Base-by-base conservation (phyloP, 2,329 filamentous ascomycete species). In the Penicillium sp. region DNA sequence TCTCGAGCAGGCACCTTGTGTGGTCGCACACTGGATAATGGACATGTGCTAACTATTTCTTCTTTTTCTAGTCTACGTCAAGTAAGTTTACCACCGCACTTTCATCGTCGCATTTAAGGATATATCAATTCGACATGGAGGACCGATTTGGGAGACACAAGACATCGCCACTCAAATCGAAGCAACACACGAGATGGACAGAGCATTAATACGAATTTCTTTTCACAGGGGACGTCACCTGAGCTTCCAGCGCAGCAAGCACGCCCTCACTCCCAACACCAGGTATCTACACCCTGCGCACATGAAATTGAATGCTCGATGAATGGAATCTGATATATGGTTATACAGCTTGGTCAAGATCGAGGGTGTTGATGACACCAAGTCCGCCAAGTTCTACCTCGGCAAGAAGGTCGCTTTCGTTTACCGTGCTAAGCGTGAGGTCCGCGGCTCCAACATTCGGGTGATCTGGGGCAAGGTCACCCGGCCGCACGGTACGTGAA, bases 401-500 rank as follows among this genome's bases (percentile, higher is more conserved):
- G 94, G 94, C 82, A 99, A 99, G 89, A 92, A 92, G 84, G 87
- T 97, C 78, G 94, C 94, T 78, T 99, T 92, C 81, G 92, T 99
- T 81, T 99, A 97, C 87, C 91, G 92, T 77, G 93, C 88, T 72
- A 88, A 90, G 81, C 92, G 88, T 82, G 91, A 96, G 85, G 85
- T 96, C 76, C 90, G 93, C 74, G 94, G 94, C 78, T 93, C 92
- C 79, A 97, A 97, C 89, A 95, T 97, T 82, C 88, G 93, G 76
- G 89, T 97, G 72, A 97, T 97, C 84, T 97, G 92, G 92, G 93
- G 93, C 84, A 97, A 96, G 85, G 89, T 97, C 78, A 96, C 91
- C 78, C 85, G 92, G 76, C 88, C 92, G 78, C 93, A 97, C 82
- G 93, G 90, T 93, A 89, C 72, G 81, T 78, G 34, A 44, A 44